Percentiles rank a stretch among this genome's conserved stretches.
These are phyloP conservation scores for Blastocladiella emersonii DNA, from an alignment of 371 early-diverging fungal species.

Conservation along the genomic window DNA sequence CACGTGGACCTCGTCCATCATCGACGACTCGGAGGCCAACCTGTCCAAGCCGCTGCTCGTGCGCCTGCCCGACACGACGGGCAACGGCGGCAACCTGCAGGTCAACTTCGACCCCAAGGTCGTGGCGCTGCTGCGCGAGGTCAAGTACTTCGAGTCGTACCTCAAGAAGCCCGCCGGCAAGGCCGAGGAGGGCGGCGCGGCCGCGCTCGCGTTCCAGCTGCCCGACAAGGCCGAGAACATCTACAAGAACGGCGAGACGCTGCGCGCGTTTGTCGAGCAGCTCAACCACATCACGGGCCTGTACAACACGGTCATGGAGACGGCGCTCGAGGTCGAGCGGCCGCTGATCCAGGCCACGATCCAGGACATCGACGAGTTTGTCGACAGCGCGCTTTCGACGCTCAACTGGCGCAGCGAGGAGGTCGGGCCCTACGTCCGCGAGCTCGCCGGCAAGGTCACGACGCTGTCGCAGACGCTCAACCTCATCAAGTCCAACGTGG, in stretches of 20 bases:
- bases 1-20: conserved; percentile 31
- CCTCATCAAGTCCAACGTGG: conserved; percentile 32
- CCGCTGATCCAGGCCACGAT: conserved; percentile 34
- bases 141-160: conserved; percentile 35
- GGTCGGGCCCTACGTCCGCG: conserved; percentile 28
- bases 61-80: conserved; percentile 9
- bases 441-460: conserved; percentile 26
- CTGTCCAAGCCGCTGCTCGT: conserved; percentile 34
- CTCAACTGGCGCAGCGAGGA: conserved; percentile 18
- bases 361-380: conserved; percentile 27
- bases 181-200: background rate
- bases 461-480: conserved; percentile 29
- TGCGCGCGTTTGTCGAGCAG: conserved; percentile 34
- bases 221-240: conserved; percentile 31
- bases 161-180: conserved; percentile 18
- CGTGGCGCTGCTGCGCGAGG: conserved; percentile 39
- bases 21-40: conserved; percentile 39
- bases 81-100: conserved; percentile 15
- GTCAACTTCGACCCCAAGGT: conserved; percentile 51
- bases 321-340: conserved; percentile 35
- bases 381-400: conserved; percentile 19
- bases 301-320: conserved; percentile 34
- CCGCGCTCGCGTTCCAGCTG: conserved; percentile 15
- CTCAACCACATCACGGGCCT: conserved; percentile 31
- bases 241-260: conserved; percentile 35